Evolutionary conservation across 805 yeast species (phyloP).

Genomic region (Hyphopichia homilentoma): DNA sequence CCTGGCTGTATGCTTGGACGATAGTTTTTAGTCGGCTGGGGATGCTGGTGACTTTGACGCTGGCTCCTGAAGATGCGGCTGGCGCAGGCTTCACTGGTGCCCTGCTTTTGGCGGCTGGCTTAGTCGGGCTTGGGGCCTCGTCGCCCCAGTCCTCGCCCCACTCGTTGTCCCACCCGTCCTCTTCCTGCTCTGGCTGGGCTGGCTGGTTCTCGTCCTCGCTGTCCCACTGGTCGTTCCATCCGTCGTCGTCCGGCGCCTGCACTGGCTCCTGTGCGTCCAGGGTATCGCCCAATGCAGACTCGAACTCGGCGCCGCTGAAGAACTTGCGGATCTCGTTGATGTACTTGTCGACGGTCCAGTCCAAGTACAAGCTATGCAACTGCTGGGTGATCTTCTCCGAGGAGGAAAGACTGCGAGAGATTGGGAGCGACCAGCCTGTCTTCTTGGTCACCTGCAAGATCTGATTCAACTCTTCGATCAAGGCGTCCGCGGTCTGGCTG

Average conservation of each 20-base stretch:
- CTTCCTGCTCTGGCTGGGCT: slow-evolving; percentile 3
- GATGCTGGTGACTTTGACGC: slow-evolving; percentile 16
- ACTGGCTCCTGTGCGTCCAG: background rate
- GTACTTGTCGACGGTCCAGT: slow-evolving; percentile 31
- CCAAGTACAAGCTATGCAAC: slow-evolving; percentile 22
- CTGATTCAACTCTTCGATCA: slow-evolving; percentile 16
- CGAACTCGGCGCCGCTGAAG: slow-evolving; percentile 12
- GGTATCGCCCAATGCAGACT: background rate
- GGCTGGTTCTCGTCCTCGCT: slow-evolving; percentile 5
- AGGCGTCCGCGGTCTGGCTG: slow-evolving; percentile 6
- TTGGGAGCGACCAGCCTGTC: slow-evolving; percentile 6
- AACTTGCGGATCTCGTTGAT: slow-evolving; percentile 24
- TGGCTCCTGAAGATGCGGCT: slow-evolving; percentile 1
- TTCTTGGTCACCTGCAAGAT: slow-evolving; percentile 9
- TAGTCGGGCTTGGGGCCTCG: background rate
- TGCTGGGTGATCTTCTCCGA: slow-evolving; percentile 17
- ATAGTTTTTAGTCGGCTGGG: slow-evolving; percentile 18
- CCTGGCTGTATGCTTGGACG: slow-evolving; percentile 17
- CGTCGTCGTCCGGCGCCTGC: slow-evolving; percentile 8
- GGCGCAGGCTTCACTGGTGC: background rate
- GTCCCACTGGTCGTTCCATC: slow-evolving; percentile 14
- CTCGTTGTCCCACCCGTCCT: slow-evolving; percentile 23
- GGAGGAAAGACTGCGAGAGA: slow-evolving; percentile 4
- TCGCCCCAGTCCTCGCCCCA: slow-evolving; percentile 27
- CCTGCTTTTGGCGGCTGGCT: background rate